Evolutionary conservation across 2,329 filamentous ascomycete species (phyloP), one percentile per base, ranked within the genome.

Genomic region (Grosmannia penicillata): DNA sequence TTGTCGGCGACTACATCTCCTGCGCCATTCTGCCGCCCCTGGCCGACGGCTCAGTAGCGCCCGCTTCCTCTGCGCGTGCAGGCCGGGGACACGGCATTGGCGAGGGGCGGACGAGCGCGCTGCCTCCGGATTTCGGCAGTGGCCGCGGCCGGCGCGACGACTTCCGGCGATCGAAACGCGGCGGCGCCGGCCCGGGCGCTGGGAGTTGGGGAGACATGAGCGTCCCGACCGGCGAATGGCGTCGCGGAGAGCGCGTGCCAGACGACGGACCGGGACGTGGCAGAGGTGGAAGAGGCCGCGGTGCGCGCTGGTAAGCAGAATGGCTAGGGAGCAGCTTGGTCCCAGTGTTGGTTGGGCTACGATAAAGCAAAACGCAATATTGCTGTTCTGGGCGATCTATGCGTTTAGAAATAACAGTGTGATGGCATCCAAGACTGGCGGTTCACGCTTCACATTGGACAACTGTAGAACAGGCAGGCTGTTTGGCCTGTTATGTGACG

Each of bases 1-100:
- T 94, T 10, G 80, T 91, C 45, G 89, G 89, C 1, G 89, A 96
- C 57, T 93, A 82, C 53, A 68, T 96, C 29, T 79, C 80, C 41
- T 89, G 83, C 54, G 82, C 84, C 6, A 77, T 94, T 43, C 63
- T 89, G 40, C 78, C 83, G 30, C 83, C 84, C 1, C 61, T 82
- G 21, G 62, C 72, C 24, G 52, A 51, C 53, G 86, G 86, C 0
- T 72, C 72, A 24, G 76, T 93, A 28, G 77, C 78, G 31, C 74
- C 81, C 9, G 62, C 70, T n/a, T 63, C 68, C 11, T 62, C 62
- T 18, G 63, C 66, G 22, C 58, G 62, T 25, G 57, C 58, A 37
- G 61, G 62, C 2, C 57, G 64, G n/a, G 60, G 56, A 2, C 48
- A 49, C n/a, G 59, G 57, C 1, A 48, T 52, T 0, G 57, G 56